Evolutionary conservation across 768 basidiomycete species (phyloP), one percentile per base, ranked within the genome.

Genomic region (Leccinum broughii): DNA sequence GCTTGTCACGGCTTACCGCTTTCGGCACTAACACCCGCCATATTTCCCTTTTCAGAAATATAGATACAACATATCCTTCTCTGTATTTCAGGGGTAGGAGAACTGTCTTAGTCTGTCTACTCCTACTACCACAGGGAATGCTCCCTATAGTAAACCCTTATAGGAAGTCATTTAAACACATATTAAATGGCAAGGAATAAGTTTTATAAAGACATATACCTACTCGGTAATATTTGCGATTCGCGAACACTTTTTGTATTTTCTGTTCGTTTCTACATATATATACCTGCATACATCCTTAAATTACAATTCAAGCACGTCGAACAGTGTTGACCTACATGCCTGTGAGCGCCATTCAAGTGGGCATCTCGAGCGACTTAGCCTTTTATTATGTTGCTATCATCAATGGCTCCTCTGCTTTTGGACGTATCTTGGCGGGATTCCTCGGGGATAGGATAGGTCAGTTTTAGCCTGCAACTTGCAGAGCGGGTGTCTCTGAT

Each of bases 381-480:
- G 74, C 84, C 0, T 85, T 87, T 70, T 91, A 91, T 65, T 76
- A 89, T 13, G 72, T 89, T 11, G 77, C 89, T 0, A 82, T 92
- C 55, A 83, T 85, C 4, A 93, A 93, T 64, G 86, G 82, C 0
- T 77, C 81, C 35, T 87, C 87, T 1, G 75, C 84, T 2, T 75
- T 88, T 28, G 90, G 89, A 6, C 82, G 92, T 13, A 75, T 86
- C 49, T 53, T 72, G 1, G 78, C 80, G 0, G 89, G 89, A 10
- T 54, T 78, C 28, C 52, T 86, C 1, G 81, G 81, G 2, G 89
- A 91, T 72, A 68, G 74, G 20, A 37, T 83, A 24, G 86, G 86
- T 85, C 54, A 10, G 76, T 62, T 10, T 48, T 7, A 1, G 0
- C 34, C 32, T 30, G 15, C n/a, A 41, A 11, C 34, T 35, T 35